Base-by-base conservation (phyloP, 768 basidiomycete species). In the Boletus coccyginus region DNA sequence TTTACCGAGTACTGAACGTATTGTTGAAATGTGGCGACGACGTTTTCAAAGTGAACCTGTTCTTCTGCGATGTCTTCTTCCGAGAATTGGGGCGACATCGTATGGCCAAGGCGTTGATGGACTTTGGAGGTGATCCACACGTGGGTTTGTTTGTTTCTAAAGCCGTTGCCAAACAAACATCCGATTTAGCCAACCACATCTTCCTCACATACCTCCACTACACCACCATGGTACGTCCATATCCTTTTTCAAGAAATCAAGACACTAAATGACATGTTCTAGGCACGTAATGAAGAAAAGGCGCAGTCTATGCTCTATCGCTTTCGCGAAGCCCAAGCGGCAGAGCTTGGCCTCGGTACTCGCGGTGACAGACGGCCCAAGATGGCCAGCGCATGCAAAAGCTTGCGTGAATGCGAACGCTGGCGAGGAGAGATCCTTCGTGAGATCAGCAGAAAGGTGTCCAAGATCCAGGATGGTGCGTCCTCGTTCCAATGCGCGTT, bases 251-350 rank as follows among this genome's bases (percentile, higher is more conserved):
- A 13, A 14, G 16, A 4, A 2, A 19, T 1, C 2, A 21, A 33
- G 3, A 2, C 14, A 27, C 24, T 44, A 7, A 21, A 55, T 12
- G 27, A 32, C 4, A 5, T 1, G 3, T 1, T 6, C 3, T 61
- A 93, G 94, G 94, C 95, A 59, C 89, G 95, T 73, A 98, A 98
- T 88, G 91, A 94, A 72, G 96, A 98, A 74, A 99, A 98, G 72
- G 92, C 94, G 2, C 94, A 96, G 73, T 92, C 90, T 17, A 94
- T 92, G 90, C 80, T 93, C 32, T 92, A 93, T 70, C 91, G 94
- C 56, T 98, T 99, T 75, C 89, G 96, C 52, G 94, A 98, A 75
- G 91, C 92, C 44, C 96, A 99, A 69, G 94, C 93, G 0, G 90
- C 90, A 35, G 95, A 98, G 77, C 87, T 98, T 63, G 95, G 96